Percentiles rank a stretch among this genome's conserved stretches.
These are phyloP conservation scores for Naganishia sp. DNA, from an alignment of 1,284 basidiomycete species.

Conservation along the genomic window DNA sequence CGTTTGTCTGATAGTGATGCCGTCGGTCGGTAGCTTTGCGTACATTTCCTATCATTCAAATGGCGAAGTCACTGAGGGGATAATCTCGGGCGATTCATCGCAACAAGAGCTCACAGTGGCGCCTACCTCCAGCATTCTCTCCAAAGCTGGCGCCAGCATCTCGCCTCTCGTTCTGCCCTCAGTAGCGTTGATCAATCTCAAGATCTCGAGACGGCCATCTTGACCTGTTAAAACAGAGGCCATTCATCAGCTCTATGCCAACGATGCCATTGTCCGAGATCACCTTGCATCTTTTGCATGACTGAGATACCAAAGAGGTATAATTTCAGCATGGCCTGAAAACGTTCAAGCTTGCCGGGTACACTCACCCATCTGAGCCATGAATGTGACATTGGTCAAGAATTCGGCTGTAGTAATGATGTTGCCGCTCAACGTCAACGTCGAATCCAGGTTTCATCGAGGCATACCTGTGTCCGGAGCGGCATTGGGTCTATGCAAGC, in stretches of 20 bases:
- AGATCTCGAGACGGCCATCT: slow-evolving; percentile 24
- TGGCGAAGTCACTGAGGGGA: no score
- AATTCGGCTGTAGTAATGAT: not conserved
- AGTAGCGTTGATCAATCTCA: slow-evolving; percentile 11
- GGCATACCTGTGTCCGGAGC: not conserved
- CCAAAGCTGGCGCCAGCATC: slow-evolving; percentile 16
- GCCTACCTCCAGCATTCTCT: slow-evolving; percentile 26
- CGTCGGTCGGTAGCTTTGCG: slow-evolving; percentile 7
- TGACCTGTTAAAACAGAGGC: slow-evolving; percentile 8
- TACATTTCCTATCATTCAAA: slow-evolving; percentile 24
- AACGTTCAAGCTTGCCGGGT: no score
- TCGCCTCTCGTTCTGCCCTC: slow-evolving; percentile 5
- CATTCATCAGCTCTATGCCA: not conserved
- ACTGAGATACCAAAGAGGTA: not conserved
- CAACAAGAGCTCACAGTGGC: slow-evolving; percentile 2
- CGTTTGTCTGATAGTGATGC: not conserved
- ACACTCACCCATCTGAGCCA: slow-evolving; percentile 20
- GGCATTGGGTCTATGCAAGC: not conserved
- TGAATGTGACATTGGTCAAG: slow-evolving; percentile 21
- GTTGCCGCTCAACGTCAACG: no score
- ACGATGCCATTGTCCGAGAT: no score
- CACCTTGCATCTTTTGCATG: slow-evolving; percentile 28
- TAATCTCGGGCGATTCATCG: not conserved
- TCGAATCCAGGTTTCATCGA: no score
- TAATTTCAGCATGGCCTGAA: not conserved